Percentiles rank a stretch among this genome's conserved stretches.
phyloP scores from a whole-genome alignment of 2,329 filamentous ascomycete genomes.

The Arthrobotrys sphaeroides region DNA sequence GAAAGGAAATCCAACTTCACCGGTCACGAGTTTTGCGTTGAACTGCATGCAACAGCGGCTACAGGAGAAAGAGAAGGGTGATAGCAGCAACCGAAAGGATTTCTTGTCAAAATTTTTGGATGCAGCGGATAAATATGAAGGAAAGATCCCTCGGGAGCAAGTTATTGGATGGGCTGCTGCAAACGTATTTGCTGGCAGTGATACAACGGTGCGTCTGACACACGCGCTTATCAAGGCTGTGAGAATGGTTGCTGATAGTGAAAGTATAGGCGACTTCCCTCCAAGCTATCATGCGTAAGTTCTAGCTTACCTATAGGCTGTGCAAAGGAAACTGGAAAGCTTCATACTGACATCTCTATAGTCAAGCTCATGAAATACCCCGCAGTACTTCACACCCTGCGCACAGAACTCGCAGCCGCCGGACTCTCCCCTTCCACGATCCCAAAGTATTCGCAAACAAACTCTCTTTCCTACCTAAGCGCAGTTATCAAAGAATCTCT shows the following conservation, averaged over 20 bases:
- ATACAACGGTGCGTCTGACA: conserved; percentile 59
- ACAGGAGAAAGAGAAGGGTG: conserved; percentile 22
- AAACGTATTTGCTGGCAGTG: conserved; percentile 63
- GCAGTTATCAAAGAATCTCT: conserved; percentile 67
- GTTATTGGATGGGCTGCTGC: conserved; percentile 49
- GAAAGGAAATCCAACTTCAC: conserved; percentile 43
- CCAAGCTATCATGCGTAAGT: conserved; percentile 35
- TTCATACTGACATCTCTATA: background rate
- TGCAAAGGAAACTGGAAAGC: too few species aligned
- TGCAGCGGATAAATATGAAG: conserved; percentile 39
- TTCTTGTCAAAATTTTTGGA: conserved; percentile 42
- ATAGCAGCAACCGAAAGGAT: conserved; percentile 19
- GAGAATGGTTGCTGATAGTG: background rate
- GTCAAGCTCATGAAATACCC: conserved; percentile 24
- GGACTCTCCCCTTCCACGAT: conserved; percentile 2
- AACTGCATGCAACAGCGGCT: conserved; percentile 46
- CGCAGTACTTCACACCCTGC: background rate
- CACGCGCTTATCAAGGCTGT: background rate
- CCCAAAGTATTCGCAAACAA: conserved; percentile 52
- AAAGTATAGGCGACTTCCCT: conserved; percentile 32
- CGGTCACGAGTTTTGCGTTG: conserved; percentile 30
- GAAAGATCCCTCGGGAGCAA: conserved; percentile 25
- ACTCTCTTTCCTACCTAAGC: conserved; percentile 64
- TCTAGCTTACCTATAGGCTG: background rate
- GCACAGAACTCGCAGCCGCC: conserved; percentile 2